Evolutionary conservation across 139 green algal genomes (phyloP).

Genomic region (Trebouxia sp.): DNA sequence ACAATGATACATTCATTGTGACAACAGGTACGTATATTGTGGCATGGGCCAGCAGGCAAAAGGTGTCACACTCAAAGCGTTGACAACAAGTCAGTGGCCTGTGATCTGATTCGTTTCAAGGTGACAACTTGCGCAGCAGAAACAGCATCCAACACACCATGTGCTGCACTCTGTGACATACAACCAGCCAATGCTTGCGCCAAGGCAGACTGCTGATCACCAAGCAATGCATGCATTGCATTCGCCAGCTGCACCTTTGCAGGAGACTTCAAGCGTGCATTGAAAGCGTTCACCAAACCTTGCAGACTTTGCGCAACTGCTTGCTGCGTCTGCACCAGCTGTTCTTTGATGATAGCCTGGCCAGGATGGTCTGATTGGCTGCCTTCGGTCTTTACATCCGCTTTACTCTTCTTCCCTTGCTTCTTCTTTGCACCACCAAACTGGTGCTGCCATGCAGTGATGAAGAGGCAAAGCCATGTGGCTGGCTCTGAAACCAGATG

Average conservation of each 20-base stretch:
- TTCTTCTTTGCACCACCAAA: not conserved
- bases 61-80: not conserved
- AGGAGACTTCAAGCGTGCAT: not conserved
- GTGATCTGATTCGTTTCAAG: slow-evolving; percentile 1
- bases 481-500: slow-evolving; percentile 19
- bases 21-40: no score
- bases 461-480: not conserved
- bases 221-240: not conserved
- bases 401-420: slow-evolving; percentile 12
- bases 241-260: not conserved
- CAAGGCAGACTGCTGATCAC: not conserved
- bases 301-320: not conserved
- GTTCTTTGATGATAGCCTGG: not conserved
- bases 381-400: not conserved
- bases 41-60: not conserved
- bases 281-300: not conserved
- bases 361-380: not conserved
- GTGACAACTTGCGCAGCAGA: not conserved
- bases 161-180: not conserved
- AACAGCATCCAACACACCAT: not conserved
- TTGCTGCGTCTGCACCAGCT: not conserved
- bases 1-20: no score
- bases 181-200: not conserved
- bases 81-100: slow-evolving; percentile 1
- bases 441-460: not conserved